Evolutionary conservation across 2,329 filamentous ascomycete species (phyloP).

Genomic region (Arthrobotrys conoides): DNA sequence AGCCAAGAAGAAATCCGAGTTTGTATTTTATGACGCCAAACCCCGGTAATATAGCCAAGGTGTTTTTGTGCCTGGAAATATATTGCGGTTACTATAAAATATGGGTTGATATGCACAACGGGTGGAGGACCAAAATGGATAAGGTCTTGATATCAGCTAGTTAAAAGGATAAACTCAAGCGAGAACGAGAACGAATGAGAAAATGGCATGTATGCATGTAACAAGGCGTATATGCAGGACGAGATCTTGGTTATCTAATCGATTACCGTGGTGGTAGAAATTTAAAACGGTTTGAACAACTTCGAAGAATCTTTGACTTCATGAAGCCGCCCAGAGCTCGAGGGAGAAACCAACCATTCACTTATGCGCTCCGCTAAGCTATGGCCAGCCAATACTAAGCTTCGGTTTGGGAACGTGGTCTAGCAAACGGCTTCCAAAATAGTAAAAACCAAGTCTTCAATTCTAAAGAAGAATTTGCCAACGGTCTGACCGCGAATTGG

Average conservation of each 20-base stretch:
- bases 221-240: constrained; percentile 7
- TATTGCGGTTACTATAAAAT: not conserved
- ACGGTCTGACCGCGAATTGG: not conserved
- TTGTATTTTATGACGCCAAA: constrained; percentile 6
- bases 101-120: not conserved
- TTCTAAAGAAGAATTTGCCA: constrained; percentile 4
- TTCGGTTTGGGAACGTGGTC: constrained; percentile 5
- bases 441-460: not conserved
- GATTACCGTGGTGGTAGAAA: not conserved
- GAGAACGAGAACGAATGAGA: constrained; percentile 4
- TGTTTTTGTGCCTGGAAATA: constrained; percentile 8
- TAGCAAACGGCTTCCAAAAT: not conserved
- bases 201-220: constrained; percentile 20
- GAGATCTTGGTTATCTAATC: constrained; percentile 2
- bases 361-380: not conserved
- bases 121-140: not conserved
- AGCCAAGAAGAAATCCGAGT: constrained; percentile 28
- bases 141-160: not conserved
- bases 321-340: not conserved
- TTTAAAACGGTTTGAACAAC: too few species aligned
- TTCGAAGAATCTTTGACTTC: not conserved
- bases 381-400: constrained; percentile 13
- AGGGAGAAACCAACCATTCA: not conserved
- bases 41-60: not conserved
- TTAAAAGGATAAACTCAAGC: constrained; percentile 23